Evolutionary conservation across 2,329 filamentous ascomycete species (phyloP).

Genomic region (Neoscytalidium dimidiatum): DNA sequence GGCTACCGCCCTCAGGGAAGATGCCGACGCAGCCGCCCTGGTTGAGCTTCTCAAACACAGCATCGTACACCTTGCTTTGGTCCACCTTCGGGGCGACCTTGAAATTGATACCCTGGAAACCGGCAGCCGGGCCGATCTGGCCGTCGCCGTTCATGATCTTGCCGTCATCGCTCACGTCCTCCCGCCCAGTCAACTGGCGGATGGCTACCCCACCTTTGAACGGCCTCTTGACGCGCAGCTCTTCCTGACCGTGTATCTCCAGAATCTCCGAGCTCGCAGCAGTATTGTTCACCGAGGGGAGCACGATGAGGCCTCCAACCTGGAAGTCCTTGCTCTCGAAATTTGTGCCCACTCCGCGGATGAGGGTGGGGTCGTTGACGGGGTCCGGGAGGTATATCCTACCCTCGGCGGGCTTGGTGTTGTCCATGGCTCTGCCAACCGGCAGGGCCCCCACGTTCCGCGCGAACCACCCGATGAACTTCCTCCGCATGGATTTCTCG

Average conservation of each 20-base stretch:
- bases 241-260: slow-evolving; percentile 76
- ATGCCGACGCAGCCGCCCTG: slow-evolving; percentile 90
- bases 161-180: slow-evolving; percentile 69
- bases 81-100: slow-evolving; percentile 92
- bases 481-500: slow-evolving; percentile 89
- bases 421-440: slow-evolving; percentile 90
- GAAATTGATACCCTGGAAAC: slow-evolving; percentile 76
- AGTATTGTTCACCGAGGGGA: slow-evolving; percentile 80
- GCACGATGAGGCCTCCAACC: slow-evolving; percentile 78
- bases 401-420: slow-evolving; percentile 76
- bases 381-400: slow-evolving; percentile 88
- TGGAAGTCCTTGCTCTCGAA: slow-evolving; percentile 74
- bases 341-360: slow-evolving; percentile 78
- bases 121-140: slow-evolving; percentile 54
- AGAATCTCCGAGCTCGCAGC: slow-evolving; percentile 82
- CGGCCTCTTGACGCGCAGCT: slow-evolving; percentile 82
- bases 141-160: slow-evolving; percentile 60
- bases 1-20: slow-evolving; percentile 94
- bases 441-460: slow-evolving; percentile 84
- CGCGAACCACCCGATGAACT: slow-evolving; percentile 85
- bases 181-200: slow-evolving; percentile 78
- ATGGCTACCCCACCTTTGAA: slow-evolving; percentile 78
- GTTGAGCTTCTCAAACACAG: slow-evolving; percentile 82
- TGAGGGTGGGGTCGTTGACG: slow-evolving; percentile 76
- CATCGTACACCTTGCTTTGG: slow-evolving; percentile 89